phyloP scores from a whole-genome alignment of 176 grass and related monocot genomes.

The Ampelocalamus luodianensis region DNA sequence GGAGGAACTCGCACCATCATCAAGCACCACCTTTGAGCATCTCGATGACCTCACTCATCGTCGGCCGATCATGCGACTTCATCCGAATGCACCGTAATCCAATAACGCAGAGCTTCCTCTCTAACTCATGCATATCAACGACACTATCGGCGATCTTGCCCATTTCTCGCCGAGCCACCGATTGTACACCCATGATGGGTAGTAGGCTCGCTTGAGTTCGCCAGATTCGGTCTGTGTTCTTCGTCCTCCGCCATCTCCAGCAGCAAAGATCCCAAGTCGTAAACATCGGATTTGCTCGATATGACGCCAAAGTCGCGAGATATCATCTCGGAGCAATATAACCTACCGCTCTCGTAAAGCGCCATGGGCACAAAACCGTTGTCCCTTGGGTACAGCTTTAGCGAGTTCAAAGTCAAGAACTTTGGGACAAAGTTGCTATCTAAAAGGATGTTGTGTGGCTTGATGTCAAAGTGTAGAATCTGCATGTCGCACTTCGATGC shows the following conservation, averaged over 20 bases:
- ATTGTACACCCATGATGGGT: conserved; percentile 52
- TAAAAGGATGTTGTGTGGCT: conserved; percentile 59
- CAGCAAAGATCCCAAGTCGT: no score
- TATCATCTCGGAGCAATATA: conserved; percentile 66
- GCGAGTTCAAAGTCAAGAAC: conserved; percentile 57
- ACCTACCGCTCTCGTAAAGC: conserved; percentile 48
- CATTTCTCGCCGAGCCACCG: neutral
- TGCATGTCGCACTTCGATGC: neutral
- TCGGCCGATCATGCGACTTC: conserved; percentile 18
- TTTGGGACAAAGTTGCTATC: conserved; percentile 54
- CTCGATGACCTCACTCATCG: conserved; percentile 47
- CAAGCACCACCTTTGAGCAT: conserved; percentile 33
- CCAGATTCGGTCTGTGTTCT: neutral
- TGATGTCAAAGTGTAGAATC: conserved; percentile 72
- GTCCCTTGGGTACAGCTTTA: conserved; percentile 52
- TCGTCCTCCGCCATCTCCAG: no score
- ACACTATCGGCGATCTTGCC: no score
- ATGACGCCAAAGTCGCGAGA: conserved; percentile 18
- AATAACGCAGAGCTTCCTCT: conserved; percentile 49
- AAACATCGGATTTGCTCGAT: neutral
- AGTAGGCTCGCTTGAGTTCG: conserved; percentile 35
- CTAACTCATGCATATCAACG: conserved; percentile 34
- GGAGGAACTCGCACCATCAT: conserved; percentile 8
- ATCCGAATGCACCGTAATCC: conserved; percentile 58
- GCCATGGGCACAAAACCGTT: neutral